Base-by-base conservation (phyloP, 2,329 filamentous ascomycete genomes). In the Penicillium sp. region DNA sequence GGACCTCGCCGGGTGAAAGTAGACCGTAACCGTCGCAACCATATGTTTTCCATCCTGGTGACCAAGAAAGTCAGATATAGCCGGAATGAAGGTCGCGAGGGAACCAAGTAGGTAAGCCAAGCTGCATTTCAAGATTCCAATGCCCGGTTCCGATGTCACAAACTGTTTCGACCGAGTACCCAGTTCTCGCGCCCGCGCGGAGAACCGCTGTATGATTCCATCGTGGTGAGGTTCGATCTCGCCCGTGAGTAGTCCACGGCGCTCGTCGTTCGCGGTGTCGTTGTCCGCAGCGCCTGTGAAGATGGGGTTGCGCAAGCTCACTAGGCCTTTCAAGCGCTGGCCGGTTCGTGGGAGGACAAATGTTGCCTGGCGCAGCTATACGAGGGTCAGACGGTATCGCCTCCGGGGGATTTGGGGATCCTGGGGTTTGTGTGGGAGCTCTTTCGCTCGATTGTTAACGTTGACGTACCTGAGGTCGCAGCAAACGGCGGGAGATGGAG, bases 1-100 rank as follows among this genome's bases (percentile, higher is more conserved):
- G 15, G 90, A 90, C 51, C 93, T 82, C 5, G 91, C 90, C 4
- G 93, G 91, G 69, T 97, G 91, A 65, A 97, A 97, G 67, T 96
- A 97, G 9, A 97, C 92, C 0, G 91, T 95, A 51, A 97, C 85
- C 2, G 93, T 97, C 26, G 91, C 91, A 45, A 96, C 91, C 66
- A 96, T 87, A 72, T 97, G 93, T 68, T 97, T 97, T 44, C 91
- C 91, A 73, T 96, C 92, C 66, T 91, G 88, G 57, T 87, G 81
- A 9, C 93, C 93, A 13, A 97, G 78, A 50, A 91, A 83, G 7
- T 80, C 76, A 13, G 91, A 86, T 49, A 96, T 79, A 2, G 82
- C 81, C 2, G 87, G 83, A 56, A 90, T 86, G 63, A 96, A 94
- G 0, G 92, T 97, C 29, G 87, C 91, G 71, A 96, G 78, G 61